Evolutionary conservation across 2,329 filamentous ascomycete genomes (phyloP), one percentile per base, ranked within the genome.

Genomic region (Paecilomyces sp.): DNA sequence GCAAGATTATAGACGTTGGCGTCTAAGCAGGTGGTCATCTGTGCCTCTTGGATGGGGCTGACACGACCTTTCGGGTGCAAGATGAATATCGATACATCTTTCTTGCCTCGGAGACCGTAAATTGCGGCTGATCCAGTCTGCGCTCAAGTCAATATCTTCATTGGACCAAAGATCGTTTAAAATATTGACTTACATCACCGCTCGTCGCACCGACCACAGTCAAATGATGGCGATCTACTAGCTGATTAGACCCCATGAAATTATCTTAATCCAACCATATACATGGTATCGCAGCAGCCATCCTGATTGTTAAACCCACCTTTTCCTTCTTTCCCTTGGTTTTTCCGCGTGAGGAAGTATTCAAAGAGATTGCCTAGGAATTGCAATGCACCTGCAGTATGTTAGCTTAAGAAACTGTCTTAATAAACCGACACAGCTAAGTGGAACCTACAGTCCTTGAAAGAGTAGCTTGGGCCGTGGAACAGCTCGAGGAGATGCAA

Each of bases 81-180:
- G 72, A 99, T 97, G 79, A 96, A 94, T 57, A 97, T 90, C 0
- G 91, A 95, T 15, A 97, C 90, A 81, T 99, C 94, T 78, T 96
- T 92, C 85, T 97, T 97, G 58, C 92, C 92, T 56, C 92, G 82
- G 58, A 99, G 82, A 59, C 94, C 94, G 71, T 97, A 97, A 67
- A 99, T 97, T 65, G 94, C 94, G 11, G 93, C 93, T 30, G 91
- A 96, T 25, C 93, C 93, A 30, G 93, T 97, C 31, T 33, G 31
- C 31, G 31, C 2, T 3, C 31, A 33, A 33, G 31, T 33, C 11
- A 33, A 33, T 33, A 33, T 33, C 31, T 33, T 33, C 11, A 12
- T 33, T 33, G 31, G 31, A 33, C 11, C 31, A 9, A 33, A 33
- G 31, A 12, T 7, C 6, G 30, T 33, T 3, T 9, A 11, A 33